Evolutionary conservation across 257 asterid genomes (phyloP), one percentile per base, ranked within the genome.

Genomic region (Nicotiana paniculata): DNA sequence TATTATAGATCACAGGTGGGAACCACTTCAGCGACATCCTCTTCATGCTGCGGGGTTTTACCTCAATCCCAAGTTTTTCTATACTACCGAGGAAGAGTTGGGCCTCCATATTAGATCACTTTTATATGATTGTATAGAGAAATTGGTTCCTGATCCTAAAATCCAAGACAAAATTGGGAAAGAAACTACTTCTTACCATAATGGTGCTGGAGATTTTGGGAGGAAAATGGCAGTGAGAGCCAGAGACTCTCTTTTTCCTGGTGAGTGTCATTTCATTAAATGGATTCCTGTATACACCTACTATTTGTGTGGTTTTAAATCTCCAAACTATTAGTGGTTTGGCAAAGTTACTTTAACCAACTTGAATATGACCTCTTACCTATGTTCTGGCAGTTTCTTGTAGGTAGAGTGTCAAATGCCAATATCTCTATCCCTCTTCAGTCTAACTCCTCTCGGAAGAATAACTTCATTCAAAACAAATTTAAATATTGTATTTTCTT

Each of bases 191-290:
- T 86, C 93, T 64, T 96, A 94, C 67, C 95, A 93, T 75, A 91
- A 90, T 46, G 90, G 93, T 74, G 88, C 86, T 13, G 98, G 99
- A 77, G 98, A 96, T 85, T 94, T 96, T 86, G 99, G 99, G 59
- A 85, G 99, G 81, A 92, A 94, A 87, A 91, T 94, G 97, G 98
- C 99, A 37, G 85, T 91, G 64, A 88, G 99, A 88, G 99, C 99
- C 39, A 88, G 98, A 89, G 97, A 92, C 63, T 91, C 94, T 59
- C 86, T 89, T 83, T 93, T 87, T 84, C 98, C 98, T 37, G 91
- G 99, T 96, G 84, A 83, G 93, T 88, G 72, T 67, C 84, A 48
- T 85, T 82, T 54, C 24, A 81, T 15, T 21, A 72, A 46, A 72
- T 74, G 62, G 30, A 28, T 15, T 37, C 63, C 79, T 51, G 28